Evolutionary conservation across 2,329 filamentous ascomycete genomes (phyloP).

Genomic region (Polytolypa hystricis): DNA sequence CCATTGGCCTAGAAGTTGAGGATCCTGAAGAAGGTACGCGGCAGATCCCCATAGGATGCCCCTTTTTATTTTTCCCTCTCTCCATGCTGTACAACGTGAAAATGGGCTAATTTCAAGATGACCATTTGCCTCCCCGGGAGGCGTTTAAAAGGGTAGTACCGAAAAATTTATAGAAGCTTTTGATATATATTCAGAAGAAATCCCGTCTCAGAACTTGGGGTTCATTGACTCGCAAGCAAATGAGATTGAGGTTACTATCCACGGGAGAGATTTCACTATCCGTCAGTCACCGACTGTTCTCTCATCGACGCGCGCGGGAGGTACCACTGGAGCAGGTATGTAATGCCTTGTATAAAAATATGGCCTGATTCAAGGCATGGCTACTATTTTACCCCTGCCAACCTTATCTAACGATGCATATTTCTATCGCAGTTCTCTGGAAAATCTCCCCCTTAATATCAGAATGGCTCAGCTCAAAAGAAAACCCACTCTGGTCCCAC

Average conservation of each 20-base stretch:
- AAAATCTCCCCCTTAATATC: slow-evolving; percentile 77
- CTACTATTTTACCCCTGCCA: too few relatives aligned
- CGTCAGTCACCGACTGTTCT: slow-evolving; percentile 76
- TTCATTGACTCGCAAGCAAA: slow-evolving; percentile 65
- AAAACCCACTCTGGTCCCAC: slow-evolving; percentile 51
- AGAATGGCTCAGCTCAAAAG: slow-evolving; percentile 57
- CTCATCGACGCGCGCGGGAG: slow-evolving; percentile 59
- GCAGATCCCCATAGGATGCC: too few relatives aligned
- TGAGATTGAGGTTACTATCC: slow-evolving; percentile 56
- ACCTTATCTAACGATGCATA: too few relatives aligned
- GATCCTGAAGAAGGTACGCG: slow-evolving; percentile 47
- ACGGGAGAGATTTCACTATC: slow-evolving; percentile 59
- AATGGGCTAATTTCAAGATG: too few relatives aligned
- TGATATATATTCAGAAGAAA: slow-evolving; percentile 65
- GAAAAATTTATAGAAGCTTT: slow-evolving; percentile 62
- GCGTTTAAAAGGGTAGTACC: too few relatives aligned
- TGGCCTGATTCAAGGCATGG: too few relatives aligned
- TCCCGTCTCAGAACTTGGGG: slow-evolving; percentile 68
- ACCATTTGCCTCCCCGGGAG: too few relatives aligned
- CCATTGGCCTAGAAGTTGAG: slow-evolving; percentile 17
- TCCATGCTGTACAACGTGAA: too few relatives aligned
- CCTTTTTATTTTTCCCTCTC: too few relatives aligned
- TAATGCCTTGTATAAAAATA: neutral
- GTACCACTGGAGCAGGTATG: slow-evolving; percentile 61
- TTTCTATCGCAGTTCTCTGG: slow-evolving; percentile 67